Conservation (phyloP, 768 basidiomycete species). For the Suillus luteus region DNA sequence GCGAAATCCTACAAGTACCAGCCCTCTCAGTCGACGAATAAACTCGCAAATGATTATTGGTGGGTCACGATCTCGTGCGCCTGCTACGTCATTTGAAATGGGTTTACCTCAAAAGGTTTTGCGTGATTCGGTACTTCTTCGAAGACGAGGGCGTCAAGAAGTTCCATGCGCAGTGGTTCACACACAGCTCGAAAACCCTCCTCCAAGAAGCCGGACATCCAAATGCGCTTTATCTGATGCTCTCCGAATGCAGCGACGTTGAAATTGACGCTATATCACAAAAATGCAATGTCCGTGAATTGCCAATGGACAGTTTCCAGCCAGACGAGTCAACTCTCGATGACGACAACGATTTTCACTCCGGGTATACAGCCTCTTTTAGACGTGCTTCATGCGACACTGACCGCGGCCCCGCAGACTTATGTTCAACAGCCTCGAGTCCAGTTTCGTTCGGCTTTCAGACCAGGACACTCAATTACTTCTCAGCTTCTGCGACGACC, state of each 20-base stretch:
- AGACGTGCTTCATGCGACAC: not conserved
- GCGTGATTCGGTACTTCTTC: slow-evolving; percentile 65
- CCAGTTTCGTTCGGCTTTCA: slow-evolving; percentile 50
- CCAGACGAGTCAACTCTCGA: slow-evolving; percentile 43
- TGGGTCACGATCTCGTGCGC: slow-evolving; percentile 32
- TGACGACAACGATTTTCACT: slow-evolving; percentile 54
- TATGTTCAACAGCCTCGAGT: slow-evolving; percentile 50
- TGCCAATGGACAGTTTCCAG: slow-evolving; percentile 46
- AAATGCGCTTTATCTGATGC: slow-evolving; percentile 54
- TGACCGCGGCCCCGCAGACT: slow-evolving; percentile 38
- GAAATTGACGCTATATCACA: slow-evolving; percentile 56
- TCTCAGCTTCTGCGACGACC: slow-evolving; percentile 31
- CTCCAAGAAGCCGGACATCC: slow-evolving; percentile 70
- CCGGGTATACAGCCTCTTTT: slow-evolving; percentile 42
- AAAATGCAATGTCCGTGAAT: slow-evolving; percentile 52
- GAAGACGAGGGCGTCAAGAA: slow-evolving; percentile 46
- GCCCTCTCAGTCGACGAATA: slow-evolving; percentile 51
- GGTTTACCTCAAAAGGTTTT: slow-evolving; percentile 54
- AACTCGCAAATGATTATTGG: slow-evolving; percentile 62
- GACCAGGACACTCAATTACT: slow-evolving; percentile 31
- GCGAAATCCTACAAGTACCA: slow-evolving; percentile 41
- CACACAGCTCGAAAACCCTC: slow-evolving; percentile 62
- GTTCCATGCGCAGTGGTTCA: slow-evolving; percentile 75
- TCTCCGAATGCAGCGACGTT: slow-evolving; percentile 57
- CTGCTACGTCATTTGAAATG: not conserved